phyloP scores from a whole-genome alignment of 2,329 filamentous ascomycete species.

The Stachybotrys chlorohalonatus region DNA sequence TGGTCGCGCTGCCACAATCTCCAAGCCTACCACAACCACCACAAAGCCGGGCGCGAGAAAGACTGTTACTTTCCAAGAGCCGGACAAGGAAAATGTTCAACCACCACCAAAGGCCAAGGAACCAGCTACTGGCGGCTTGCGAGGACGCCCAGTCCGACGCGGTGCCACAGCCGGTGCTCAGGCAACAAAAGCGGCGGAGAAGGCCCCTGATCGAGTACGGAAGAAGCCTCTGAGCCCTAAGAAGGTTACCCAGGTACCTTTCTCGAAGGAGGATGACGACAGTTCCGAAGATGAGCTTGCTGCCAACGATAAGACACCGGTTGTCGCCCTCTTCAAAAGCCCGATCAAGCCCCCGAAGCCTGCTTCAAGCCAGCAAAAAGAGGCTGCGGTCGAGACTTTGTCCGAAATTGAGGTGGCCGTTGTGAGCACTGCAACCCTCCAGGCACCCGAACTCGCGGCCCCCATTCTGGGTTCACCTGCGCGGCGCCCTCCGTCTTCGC shows the following conservation, averaged over 20 bases:
- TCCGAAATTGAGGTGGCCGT: conserved; percentile 12
- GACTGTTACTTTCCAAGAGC: conserved; percentile 54
- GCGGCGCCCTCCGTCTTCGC: conserved; percentile 41
- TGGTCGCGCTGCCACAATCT: conserved; percentile 13
- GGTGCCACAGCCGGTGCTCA: conserved; percentile 18
- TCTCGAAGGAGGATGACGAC: conserved; percentile 31
- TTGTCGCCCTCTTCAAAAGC: conserved; percentile 44
- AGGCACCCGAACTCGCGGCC: conserved; percentile 25
- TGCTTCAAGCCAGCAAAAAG: conserved; percentile 1
- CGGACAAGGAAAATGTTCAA: conserved; percentile 54
- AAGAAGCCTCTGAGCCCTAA: conserved; percentile 53
- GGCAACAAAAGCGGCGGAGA: conserved; percentile 25
- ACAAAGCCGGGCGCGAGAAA: conserved; percentile 44
- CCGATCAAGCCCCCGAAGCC: conserved; percentile 38
- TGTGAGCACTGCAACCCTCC: conserved; percentile 16
- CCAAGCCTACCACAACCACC: conserved; percentile 22
- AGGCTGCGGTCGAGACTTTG: background rate
- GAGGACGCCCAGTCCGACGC: conserved; percentile 34
- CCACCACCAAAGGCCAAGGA: conserved; percentile 30
- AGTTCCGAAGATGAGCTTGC: conserved; percentile 52
- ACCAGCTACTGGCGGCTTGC: conserved; percentile 23
- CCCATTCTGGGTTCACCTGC: conserved; percentile 44
- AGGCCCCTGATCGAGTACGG: conserved; percentile 20
- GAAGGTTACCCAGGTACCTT: conserved; percentile 51
- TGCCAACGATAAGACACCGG: conserved; percentile 37